Evolutionary conservation across 257 asterid species (phyloP), one percentile per base, ranked within the genome.

Genomic region (Gardenia jasminoides): DNA sequence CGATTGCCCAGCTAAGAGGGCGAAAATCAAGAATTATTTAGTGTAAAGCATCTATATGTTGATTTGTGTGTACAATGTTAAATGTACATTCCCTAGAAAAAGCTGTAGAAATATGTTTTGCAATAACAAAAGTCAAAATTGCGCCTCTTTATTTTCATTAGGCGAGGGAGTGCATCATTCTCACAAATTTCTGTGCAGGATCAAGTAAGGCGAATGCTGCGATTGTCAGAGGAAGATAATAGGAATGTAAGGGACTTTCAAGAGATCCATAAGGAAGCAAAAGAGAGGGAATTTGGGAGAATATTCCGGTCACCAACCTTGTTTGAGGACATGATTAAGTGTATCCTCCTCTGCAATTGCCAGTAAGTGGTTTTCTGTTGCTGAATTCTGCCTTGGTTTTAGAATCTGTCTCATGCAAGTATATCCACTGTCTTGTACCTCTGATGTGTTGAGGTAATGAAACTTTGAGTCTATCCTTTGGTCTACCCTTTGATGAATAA

Each of bases 241-340:
- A 72, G 43, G 82, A 86, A 79, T 83, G 86, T 92, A 85, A 82
- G 82, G 76, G 88, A 87, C 81, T 94, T 94, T 80, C 94, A 88
- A 65, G 85, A 87, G 81, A 80, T 92, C 54, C 87, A 86, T n/a
- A 76, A 78, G 56, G 83, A 87, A 83, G 94, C 97, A 4, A 86
- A 89, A 78, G 79, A 58, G 76, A 86, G 83, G 79, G 92, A 92
- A 30, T 88, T 92, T 36, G 97, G 98, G 31, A 88, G 98, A 87
- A 80, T 94, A 64, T 91, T 94, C 28, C 87, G 97, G 26, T 94
- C 98, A 11, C 98, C 98, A 30, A 91, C 96, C 1, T 88, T 94
- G 93, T 92, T 94, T 79, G 98, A 94, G 85, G 98, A 94, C 85
- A 92, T 94, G 94, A 84, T 94, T 61, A 91, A 94, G 84, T 94